These are phyloP conservation scores for Pezicula carpinea DNA, from an alignment of 2,329 filamentous ascomycete genomes.

Conservation along the genomic window DNA sequence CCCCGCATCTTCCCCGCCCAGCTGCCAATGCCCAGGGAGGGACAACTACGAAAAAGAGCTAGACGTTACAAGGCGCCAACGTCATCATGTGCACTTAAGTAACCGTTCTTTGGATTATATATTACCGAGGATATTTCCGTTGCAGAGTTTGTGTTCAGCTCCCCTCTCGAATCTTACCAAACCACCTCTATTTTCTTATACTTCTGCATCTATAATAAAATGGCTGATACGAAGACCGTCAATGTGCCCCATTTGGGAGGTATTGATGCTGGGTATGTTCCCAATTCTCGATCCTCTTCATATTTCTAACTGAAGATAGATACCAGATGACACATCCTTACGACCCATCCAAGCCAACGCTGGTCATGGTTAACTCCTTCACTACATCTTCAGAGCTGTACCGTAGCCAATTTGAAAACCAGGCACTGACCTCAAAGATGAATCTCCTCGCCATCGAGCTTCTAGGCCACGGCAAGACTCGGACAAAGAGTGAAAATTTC, in stretches of 20 bases:
- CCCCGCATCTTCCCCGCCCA: too few species aligned
- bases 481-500: constrained; percentile 37
- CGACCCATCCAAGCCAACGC: constrained; percentile 45
- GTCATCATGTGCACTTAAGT: too few species aligned
- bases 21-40: too few species aligned
- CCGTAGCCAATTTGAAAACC: constrained; percentile 37
- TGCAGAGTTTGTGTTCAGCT: too few species aligned
- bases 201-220: too few species aligned
- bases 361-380: constrained; percentile 48
- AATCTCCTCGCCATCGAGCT: constrained; percentile 50
- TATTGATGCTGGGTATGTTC: constrained; percentile 40
- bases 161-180: too few species aligned
- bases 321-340: constrained; percentile 29
- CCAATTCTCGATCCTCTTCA: constrained; percentile 21
- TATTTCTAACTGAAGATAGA: neutral
- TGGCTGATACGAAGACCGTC: constrained; percentile 32
- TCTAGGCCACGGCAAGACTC: constrained; percentile 46
- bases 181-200: too few species aligned
- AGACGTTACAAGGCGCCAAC: too few species aligned
- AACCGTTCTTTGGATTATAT: too few species aligned
- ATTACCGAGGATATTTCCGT: too few species aligned
- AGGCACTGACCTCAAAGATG: constrained; percentile 34
- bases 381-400: constrained; percentile 44
- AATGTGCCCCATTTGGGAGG: constrained; percentile 43
- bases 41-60: too few species aligned